Evolutionary conservation across 352 stramenopile species (phyloP), one percentile per base, ranked within the genome.

Genomic region (Globisporangium barbulae): DNA sequence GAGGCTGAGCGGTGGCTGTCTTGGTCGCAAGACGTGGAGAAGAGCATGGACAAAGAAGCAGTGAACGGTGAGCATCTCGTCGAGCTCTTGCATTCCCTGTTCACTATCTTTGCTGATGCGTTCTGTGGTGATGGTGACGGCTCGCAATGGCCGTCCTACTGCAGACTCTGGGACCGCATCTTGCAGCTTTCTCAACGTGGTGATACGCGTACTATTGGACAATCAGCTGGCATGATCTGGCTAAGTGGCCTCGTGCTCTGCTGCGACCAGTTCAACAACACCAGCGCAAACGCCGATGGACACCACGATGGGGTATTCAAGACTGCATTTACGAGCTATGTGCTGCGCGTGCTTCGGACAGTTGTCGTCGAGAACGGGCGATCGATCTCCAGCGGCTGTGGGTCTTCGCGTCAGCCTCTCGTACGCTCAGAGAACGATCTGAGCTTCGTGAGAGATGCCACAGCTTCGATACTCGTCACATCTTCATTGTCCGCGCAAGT

Each of bases 341-440:
- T 64, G 17, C 52, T 62, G 17, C 19, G 13, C 13, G 65, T 76
- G 30, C 59, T 76, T 39, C 21, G 56, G 28, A n/a, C 22, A 19
- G 52, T 79, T 31, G 10, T 83, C 61, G 55, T 41, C 8, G 74
- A 37, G 48, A 69, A 73, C n/a, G 78, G 71, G 1, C 66, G 55
- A n/a, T 59, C 67, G 12, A 76, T 86, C 53, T 74, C 75, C 31
- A 83, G 71, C n/a, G 39, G 21, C 6, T 4, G 8, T 19, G 70
- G 53, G 8, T 28, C 3, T 15, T 59, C 69, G 37, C 60, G 58
- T 17, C 37, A 50, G 8, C 48, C 8, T 7, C 56, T 86, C 30
- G 61, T 78, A 21, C 17, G 22, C 13, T 35, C 30, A 5, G 64
- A 73, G 17, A 54, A 55, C 22, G 71, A 81, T 61, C 53, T 72